Conservation (phyloP, 2,329 filamentous ascomycete genomes). For the Aspergillus pseudotamarii region DNA sequence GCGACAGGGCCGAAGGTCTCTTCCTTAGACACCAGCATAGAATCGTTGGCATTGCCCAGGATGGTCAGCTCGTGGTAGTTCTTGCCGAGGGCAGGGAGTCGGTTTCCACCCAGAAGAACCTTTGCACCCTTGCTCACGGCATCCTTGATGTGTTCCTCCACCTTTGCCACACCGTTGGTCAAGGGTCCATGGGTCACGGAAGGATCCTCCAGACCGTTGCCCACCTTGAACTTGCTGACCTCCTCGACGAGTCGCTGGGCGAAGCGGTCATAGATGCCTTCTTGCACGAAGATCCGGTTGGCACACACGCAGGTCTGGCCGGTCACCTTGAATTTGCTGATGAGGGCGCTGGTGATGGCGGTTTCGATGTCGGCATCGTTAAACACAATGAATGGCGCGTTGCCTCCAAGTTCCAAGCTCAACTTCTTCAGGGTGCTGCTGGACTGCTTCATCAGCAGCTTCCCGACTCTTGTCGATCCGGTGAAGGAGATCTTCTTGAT, state of each 20-base stretch:
- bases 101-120: slow-evolving; percentile 72
- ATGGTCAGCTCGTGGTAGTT: slow-evolving; percentile 91
- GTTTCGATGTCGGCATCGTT: slow-evolving; percentile 78
- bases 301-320: slow-evolving; percentile 93
- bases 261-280: slow-evolving; percentile 53
- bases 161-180: slow-evolving; percentile 76
- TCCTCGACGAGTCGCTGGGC: slow-evolving; percentile 54
- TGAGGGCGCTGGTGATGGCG: slow-evolving; percentile 77
- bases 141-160: slow-evolving; percentile 71
- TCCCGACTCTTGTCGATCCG: slow-evolving; percentile 65
- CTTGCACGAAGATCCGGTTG: slow-evolving; percentile 53
- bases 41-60: slow-evolving; percentile 75
- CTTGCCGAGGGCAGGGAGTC: slow-evolving; percentile 68
- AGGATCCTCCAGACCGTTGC: slow-evolving; percentile 39
- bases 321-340: slow-evolving; percentile 85
- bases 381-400: slow-evolving; percentile 93
- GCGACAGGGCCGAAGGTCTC: slow-evolving; percentile 95
- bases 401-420: slow-evolving; percentile 87
- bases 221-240: slow-evolving; percentile 47
- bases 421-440: slow-evolving; percentile 77
- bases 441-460: slow-evolving; percentile 84
- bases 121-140: slow-evolving; percentile 73
- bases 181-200: slow-evolving; percentile 48
- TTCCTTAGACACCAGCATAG: slow-evolving; percentile 79
- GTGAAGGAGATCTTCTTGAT: slow-evolving; percentile 95